These are phyloP conservation scores for Tillandsia fasciculata DNA, from an alignment of 176 grass and related monocot genomes.

Conservation along the genomic window DNA sequence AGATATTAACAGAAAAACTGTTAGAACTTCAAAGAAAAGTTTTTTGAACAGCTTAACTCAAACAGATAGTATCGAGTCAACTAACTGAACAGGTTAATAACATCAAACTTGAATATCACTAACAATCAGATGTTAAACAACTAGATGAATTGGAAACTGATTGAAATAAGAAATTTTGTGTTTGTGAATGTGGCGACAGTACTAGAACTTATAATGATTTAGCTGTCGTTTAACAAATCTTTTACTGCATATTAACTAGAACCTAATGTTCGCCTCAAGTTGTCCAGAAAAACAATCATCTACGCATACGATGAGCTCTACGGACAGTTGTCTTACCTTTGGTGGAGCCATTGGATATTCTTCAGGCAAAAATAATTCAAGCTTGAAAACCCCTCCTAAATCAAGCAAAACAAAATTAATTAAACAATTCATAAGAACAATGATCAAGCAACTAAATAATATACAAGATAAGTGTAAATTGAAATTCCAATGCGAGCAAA, in stretches of 20 bases:
- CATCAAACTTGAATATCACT: no score
- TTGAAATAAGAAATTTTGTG: not conserved
- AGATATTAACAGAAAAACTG: no score
- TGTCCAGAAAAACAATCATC: not conserved
- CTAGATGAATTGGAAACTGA: not conserved
- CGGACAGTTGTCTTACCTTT: slow-evolving; percentile 36
- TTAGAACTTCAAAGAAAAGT: no score
- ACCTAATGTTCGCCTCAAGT: not conserved
- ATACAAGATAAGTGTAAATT: not conserved
- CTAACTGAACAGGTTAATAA: no score
- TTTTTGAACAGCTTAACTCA: no score
- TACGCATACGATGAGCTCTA: not conserved
- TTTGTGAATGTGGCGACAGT: no score
- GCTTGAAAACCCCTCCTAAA: slow-evolving; percentile 80
- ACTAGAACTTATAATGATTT: no score
- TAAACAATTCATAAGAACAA: not conserved
- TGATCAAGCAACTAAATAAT: not conserved
- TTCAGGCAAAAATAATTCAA: slow-evolving; percentile 92
- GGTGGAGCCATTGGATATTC: slow-evolving; percentile 99
- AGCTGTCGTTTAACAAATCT: not conserved
- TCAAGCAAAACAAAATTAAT: not conserved
- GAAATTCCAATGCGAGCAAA: not conserved
- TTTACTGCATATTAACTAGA: not conserved
- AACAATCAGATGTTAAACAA: no score
- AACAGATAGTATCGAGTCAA: no score